These are phyloP conservation scores for Ajuga reptans DNA, from an alignment of 305 asterid genomes.

Conservation along the genomic window DNA sequence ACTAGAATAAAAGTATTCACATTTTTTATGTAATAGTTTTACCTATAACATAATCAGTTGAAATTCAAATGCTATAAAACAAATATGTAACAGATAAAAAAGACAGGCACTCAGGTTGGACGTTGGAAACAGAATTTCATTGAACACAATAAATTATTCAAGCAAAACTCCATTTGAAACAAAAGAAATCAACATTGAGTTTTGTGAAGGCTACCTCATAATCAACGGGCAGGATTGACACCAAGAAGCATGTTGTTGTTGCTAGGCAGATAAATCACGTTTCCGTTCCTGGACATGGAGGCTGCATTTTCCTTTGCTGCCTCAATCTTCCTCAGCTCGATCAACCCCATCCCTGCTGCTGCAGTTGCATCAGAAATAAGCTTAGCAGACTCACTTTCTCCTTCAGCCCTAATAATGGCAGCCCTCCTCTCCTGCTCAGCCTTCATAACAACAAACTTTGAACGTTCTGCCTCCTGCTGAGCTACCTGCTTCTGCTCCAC, in stretches of 20 bases:
- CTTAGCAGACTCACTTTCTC: constrained; percentile 93
- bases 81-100: neutral
- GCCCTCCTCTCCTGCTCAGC: constrained; percentile 96
- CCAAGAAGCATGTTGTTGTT: constrained; percentile 79
- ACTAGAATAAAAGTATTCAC: neutral
- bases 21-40: neutral
- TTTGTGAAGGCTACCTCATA: constrained; percentile 17
- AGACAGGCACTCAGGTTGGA: neutral
- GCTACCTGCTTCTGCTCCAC: constrained; percentile 99
- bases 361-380: constrained; percentile 89
- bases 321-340: constrained; percentile 91
- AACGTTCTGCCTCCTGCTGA: constrained; percentile 95
- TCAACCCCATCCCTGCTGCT: constrained; percentile 78
- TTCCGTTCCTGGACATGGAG: constrained; percentile 55
- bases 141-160: neutral
- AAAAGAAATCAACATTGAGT: neutral
- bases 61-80: neutral
- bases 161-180: neutral
- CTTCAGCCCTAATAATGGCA: constrained; percentile 87
- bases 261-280: constrained; percentile 64
- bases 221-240: constrained; percentile 56
- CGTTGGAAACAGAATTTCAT: neutral
- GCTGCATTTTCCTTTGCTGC: constrained; percentile 77
- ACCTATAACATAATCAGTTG: neutral
- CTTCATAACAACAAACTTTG: constrained; percentile 77